A percentile compares a stretch with the other conserved stretches of the same genome.
Evolutionary conservation across 352 stramenopile genomes (phyloP).

Genomic region (Saprolegnia diclina): DNA sequence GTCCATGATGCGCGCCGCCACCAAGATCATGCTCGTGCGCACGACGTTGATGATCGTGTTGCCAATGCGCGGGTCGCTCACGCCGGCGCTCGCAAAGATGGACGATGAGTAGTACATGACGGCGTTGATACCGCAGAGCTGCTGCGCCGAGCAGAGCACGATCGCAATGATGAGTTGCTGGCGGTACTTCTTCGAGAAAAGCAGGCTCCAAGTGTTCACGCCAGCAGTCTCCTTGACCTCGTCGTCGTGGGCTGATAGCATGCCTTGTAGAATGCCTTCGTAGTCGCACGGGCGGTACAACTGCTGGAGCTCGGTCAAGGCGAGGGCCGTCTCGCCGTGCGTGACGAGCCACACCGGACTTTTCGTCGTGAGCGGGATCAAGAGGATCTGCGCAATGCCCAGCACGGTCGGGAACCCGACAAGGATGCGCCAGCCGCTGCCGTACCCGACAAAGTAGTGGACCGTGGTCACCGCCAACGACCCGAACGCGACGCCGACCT

Average conservation of each 20-base stretch:
- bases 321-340: background rate
- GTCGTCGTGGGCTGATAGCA: slow-evolving; percentile 15
- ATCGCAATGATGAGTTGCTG: slow-evolving; percentile 44
- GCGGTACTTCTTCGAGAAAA: slow-evolving; percentile 38
- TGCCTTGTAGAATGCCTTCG: background rate
- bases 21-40: slow-evolving; percentile 37
- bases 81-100: slow-evolving; percentile 38
- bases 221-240: background rate
- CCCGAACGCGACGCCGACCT: slow-evolving; percentile 38
- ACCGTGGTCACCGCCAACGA: slow-evolving; percentile 39
- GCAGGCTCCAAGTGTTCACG: slow-evolving; percentile 1
- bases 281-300: slow-evolving; percentile 13
- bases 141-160: slow-evolving; percentile 37
- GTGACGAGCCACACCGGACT: slow-evolving; percentile 18
- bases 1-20: slow-evolving; percentile 37
- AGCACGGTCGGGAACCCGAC: slow-evolving; percentile 50
- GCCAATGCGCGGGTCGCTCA: slow-evolving; percentile 39
- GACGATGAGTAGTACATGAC: slow-evolving; percentile 48
- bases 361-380: slow-evolving; percentile 26
- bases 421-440: slow-evolving; percentile 32
- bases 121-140: slow-evolving; percentile 58
- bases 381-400: slow-evolving; percentile 36
- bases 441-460: slow-evolving; percentile 32
- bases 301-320: background rate
- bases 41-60: slow-evolving; percentile 42